phyloP scores from a whole-genome alignment of 495 filamentous ascomycete genomes.

The Penicillium manginii region DNA sequence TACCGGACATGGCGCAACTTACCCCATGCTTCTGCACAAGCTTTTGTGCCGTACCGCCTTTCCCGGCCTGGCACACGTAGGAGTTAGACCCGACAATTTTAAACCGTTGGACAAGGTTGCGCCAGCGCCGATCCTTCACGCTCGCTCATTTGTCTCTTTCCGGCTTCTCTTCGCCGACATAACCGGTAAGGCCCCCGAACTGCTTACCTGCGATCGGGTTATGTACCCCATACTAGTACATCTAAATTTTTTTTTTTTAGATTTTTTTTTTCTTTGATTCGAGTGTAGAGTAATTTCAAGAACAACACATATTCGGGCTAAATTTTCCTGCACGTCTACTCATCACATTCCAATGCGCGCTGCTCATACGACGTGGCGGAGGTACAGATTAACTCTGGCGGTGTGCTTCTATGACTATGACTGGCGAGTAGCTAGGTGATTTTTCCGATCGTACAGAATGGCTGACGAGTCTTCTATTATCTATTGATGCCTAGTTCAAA shows the following conservation, averaged over 20 bases:
- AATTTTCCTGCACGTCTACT: background rate
- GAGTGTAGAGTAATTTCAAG: background rate
- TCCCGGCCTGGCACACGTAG: conserved; percentile 4
- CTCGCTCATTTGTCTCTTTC: conserved; percentile 5
- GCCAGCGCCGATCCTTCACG: conserved; percentile 12
- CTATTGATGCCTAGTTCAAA: too few relatives aligned
- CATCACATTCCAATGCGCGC: conserved; percentile 13
- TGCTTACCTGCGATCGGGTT: background rate
- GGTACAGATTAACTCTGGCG: background rate
- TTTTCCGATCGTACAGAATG: too few relatives aligned
- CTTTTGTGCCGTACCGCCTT: conserved; percentile 6
- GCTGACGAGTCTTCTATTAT: too few relatives aligned
- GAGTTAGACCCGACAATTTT: conserved; percentile 16
- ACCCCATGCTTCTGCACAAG: conserved; percentile 5
- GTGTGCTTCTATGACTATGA: background rate
- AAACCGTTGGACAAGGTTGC: conserved; percentile 21
- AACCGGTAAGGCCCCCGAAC: conserved; percentile 9
- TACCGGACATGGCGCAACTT: conserved; percentile 11
- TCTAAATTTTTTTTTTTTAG: background rate
- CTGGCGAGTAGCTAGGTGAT: too few relatives aligned
- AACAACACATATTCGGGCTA: too few relatives aligned
- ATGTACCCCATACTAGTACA: background rate
- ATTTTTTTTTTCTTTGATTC: background rate
- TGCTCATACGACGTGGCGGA: background rate
- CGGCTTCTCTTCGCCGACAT: conserved; percentile 6